Base-by-base conservation (phyloP, 805 yeast genomes). In the Barnettozyma siamensis region DNA sequence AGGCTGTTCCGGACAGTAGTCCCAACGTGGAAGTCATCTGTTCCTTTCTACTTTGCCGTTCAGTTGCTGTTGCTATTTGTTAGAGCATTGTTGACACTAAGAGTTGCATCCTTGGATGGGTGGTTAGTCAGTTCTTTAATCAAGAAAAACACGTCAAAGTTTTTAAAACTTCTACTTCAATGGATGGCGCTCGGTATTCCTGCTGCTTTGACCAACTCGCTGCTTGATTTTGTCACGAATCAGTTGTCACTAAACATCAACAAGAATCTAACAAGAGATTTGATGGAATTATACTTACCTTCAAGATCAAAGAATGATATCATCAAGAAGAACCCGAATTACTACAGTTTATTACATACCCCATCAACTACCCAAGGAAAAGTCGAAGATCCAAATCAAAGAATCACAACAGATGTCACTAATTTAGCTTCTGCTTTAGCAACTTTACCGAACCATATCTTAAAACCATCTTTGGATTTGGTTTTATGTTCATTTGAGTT, bases 151-250 rank as follows among this genome's bases (percentile, higher is more conserved):
- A 83, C 88, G 46, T 67, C 71, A 35, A 70, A 69, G 34, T 88
- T 89, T 54, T 65, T 80, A 42, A 72, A 73, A 45, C 72, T 83
- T 23, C 61, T 88, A 41, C 67, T 74, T 2, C 69, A 76, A 53
- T 89, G 97, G 97, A 76, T 89, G 81, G 52, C 77, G 13, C 68
- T 89, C 12, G 96, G 96, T 10, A 59, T 88, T 9, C 98, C 98
- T 0, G 93, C 95, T 2, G 75, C 95, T 3, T 55, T 85, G 24
- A 80, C 85, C 9, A 87, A 88, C 53, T 76, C 95, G 0, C 60
- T 84, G 40, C 70, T 88, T 40, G 67, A 70, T 13, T 82, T 76
- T 65, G 71, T 80, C 3, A 80, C 79, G 33, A 73, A 70, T 44
- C 67, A 76, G 38, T 66, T 83, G 43, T 67, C 86, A 1, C 70